Conservation (phyloP, 305 asterid species). For the Fraxinus sp. region DNA sequence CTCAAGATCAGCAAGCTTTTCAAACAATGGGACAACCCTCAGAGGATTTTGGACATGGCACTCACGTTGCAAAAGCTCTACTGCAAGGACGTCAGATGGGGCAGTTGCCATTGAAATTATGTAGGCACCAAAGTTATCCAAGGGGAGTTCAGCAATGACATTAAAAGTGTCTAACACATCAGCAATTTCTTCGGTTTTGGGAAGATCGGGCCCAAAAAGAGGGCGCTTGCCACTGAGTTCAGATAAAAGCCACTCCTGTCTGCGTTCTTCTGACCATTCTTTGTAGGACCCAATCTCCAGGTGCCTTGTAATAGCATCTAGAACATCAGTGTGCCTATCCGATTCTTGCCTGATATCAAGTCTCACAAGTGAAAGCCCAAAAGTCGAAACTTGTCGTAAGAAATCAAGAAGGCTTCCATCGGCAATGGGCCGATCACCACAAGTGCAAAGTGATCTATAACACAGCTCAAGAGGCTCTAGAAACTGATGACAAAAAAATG, state of each 20-base stretch:
- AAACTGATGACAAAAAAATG: slow-evolving; percentile 40
- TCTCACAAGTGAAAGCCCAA: slow-evolving; percentile 80
- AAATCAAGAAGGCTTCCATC: slow-evolving; percentile 95
- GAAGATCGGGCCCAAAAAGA: slow-evolving; percentile 74
- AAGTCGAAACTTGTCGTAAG: slow-evolving; percentile 85
- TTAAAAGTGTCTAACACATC: slow-evolving; percentile 74
- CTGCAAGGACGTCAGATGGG: slow-evolving; percentile 89
- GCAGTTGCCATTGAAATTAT: slow-evolving; percentile 91
- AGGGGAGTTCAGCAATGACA: slow-evolving; percentile 71
- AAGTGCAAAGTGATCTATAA: slow-evolving; percentile 70
- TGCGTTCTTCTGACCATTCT: slow-evolving; percentile 78
- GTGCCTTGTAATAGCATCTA: slow-evolving; percentile 73
- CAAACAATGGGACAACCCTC: slow-evolving; percentile 80
- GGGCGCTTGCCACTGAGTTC: slow-evolving; percentile 86
- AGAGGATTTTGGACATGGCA: slow-evolving; percentile 65
- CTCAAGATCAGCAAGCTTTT: slow-evolving; percentile 84
- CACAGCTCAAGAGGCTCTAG: slow-evolving; percentile 78
- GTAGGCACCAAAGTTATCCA: slow-evolving; percentile 78
- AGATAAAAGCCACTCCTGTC: slow-evolving; percentile 86
- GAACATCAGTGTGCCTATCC: slow-evolving; percentile 82
- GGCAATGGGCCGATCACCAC: slow-evolving; percentile 81
- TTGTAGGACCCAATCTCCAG: slow-evolving; percentile 77
- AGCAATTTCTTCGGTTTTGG: slow-evolving; percentile 77
- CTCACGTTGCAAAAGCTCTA: slow-evolving; percentile 82
- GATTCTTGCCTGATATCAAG: slow-evolving; percentile 94